Base-by-base conservation (phyloP, 1,284 basidiomycete species). In the Fomitopsis pinicola region DNA sequence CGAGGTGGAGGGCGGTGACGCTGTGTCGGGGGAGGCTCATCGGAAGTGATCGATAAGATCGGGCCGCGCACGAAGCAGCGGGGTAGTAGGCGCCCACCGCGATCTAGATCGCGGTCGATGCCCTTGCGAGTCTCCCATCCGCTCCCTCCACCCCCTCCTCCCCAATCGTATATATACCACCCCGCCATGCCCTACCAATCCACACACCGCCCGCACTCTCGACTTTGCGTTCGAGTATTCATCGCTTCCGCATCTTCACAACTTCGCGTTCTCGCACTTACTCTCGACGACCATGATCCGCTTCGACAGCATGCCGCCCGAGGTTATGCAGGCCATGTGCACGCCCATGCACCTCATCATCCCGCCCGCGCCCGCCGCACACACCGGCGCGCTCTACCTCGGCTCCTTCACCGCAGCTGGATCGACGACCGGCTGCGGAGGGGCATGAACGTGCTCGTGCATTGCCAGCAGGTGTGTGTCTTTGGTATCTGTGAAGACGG, bases 321-420 rank as follows among this genome's bases (percentile, higher is more conserved):
- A 89, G 66, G 86, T 90, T 59, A 85, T 88, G 80, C 85, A 89
- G 72, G 85, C 89, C 17, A 88, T 91, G 84, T 89, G 87, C 76
- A 91, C 88, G 0, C 88, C 89, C 0, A 89, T 91, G 88, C 88
- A 91, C 73, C 80, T 80, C 63, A 82, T 91, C 68, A 75, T 85
- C 26, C 76, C 83, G 5, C 64, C 70, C 68, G 62, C 72, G 61
- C 59, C 68, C 67, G 38, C 66, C 62, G 54, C 64, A 57, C 59
- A 36, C 62, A 68, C 72, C 45, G 76, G 76, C 62, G 72, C 76
- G 7, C 74, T 77, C 65, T 77, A 72, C 69, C 74, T 77, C 66
- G 76, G 76, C 50, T 73, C 78, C 46, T 71, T 75, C 69, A 67
- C 72, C 61, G 75, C 75, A 64, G 78, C 55, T 80, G 80, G 72